Evolutionary conservation across 306 rosid species (phyloP), one percentile per base, ranked within the genome.

Genomic region (Prunus kanzakura): DNA sequence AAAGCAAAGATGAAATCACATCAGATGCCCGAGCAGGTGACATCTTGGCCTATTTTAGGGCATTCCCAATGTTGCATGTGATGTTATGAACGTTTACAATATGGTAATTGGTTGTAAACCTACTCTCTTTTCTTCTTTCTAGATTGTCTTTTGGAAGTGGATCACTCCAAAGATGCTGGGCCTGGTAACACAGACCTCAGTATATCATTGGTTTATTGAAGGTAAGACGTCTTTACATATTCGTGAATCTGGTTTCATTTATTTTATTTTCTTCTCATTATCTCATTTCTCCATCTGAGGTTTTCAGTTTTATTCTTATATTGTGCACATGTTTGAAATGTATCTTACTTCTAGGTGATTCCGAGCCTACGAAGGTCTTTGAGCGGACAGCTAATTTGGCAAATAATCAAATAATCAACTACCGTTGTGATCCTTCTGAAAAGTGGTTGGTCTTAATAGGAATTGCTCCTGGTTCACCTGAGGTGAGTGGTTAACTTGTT

Each of bases 121-220:
- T 69, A 46, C 38, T 60, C 47, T 10, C 52, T 15, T 75, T 25
- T 4, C 6, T 72, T 79, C 60, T 50, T 54, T 75, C 29, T 77
- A 91, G 97, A 81, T 91, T 76, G 97, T 91, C 63, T 91, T 91
- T 78, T 91, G 94, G 94, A 91, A 89, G 86, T 91, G 97, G 94
- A 77, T 91, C 80, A 81, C 94, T 25, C 81, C 92, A 25, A 88
- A 85, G 78, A 18, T 45, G 52, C 52, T 91, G 65, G 97, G 94
- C 51, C 66, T 91, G 61, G 94, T 91, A 67, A 91, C 97, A 23
- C 94, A 80, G 62, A 72, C 91, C 30, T 86, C 92, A 61, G 97
- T 87, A 29, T 89, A 86, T 82, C 97, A 91, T 79, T 91, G 97
- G 97, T 86, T 90, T 29, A 77, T 89, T 70, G 97, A 91, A 74